Evolutionary conservation across 2,329 filamentous ascomycete species (phyloP), one percentile per base, ranked within the genome.

Genomic region (Lasiodiplodia sp.): DNA sequence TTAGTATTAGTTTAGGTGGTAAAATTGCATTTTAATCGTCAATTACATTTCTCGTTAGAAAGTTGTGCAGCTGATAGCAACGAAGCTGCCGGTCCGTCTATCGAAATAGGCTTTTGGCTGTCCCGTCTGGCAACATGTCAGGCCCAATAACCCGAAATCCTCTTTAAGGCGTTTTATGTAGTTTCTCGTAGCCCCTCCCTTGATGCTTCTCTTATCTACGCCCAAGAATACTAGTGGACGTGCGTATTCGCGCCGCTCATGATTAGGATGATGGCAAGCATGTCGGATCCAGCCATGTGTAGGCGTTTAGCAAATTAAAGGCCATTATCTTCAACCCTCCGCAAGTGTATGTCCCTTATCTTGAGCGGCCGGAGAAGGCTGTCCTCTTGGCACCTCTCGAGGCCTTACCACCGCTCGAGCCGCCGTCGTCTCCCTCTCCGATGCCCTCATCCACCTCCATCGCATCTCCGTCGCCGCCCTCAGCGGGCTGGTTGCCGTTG

Each of bases 361-460:
- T 67, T 44, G 44, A 34, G 11, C 65, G 55, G 21, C 28, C 55
- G 14, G 65, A 55, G 25, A 49, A 57, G 12, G 40, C 55, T 21
- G 53, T 44, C 44, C 65, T 40, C 31, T 51, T 51, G 14, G 65
- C 53, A n/a, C 56, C 56, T 8, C 56, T 58, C 65, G 55, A 21
- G 6, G 23, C 44, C 65, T 67, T 67, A 10, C 55, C 65, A 4
- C 40, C 25, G 6, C 51, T 53, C 14, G 51, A 21, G 2, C 73
- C 74, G 12, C 73, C 73, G 62, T 79, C 77, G 2, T 34, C 66
- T 2, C 37, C 57, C 40, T 60, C 66, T 5, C 44, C 53, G 11
- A 60, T 18, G 14, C 57, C 66, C 44, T 80, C 76, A 51, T 80
- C 78, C 66, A 80, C 74, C 25, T 80, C 78, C 78, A 79, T 80